Conservation (phyloP, 208 protist genomes). For the Leishmania tarentolae region DNA sequence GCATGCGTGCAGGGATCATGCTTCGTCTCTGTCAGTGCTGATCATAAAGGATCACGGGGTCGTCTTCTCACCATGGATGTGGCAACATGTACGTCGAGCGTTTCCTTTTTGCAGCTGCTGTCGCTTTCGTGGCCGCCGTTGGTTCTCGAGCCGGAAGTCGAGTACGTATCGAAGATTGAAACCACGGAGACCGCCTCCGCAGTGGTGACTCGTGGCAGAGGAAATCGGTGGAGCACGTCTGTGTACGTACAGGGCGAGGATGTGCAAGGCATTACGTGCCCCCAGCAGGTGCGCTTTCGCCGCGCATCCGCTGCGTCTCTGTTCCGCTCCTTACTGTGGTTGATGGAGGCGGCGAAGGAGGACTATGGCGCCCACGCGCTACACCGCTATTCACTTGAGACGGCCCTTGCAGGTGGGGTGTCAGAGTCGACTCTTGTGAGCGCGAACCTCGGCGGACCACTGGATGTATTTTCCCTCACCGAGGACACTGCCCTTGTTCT, state of each 20-base stretch:
- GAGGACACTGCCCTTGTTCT: conserved; percentile 22
- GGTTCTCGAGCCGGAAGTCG: conserved; percentile 9
- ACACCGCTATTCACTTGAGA: conserved; percentile 6
- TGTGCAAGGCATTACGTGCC: background rate
- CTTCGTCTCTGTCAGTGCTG: conserved; percentile 17
- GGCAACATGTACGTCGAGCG: conserved; percentile 4
- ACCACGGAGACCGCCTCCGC: background rate
- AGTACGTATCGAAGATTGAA: conserved; percentile 25
- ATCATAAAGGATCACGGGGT: conserved; percentile 4
- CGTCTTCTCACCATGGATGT: conserved; percentile 30
- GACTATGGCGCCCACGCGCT: background rate
- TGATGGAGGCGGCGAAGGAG: conserved; percentile 7
- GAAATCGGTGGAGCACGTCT: conserved; percentile 16
- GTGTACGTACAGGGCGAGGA: conserved; percentile 6
- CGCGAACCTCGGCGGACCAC: conserved; percentile 1
- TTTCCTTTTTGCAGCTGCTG: conserved; percentile 30
- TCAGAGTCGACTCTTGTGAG: background rate
- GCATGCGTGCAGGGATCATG: conserved; percentile 17
- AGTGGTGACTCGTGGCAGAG: conserved; percentile 17
- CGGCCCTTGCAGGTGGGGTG: conserved; percentile 11
- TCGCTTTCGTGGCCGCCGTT: conserved; percentile 6
- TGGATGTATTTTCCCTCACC: conserved; percentile 22
- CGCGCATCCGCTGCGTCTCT: conserved; percentile 5
- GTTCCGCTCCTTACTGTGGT: conserved; percentile 14
- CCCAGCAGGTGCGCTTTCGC: conserved; percentile 13